Base-by-base conservation (phyloP, 805 yeast species). In the Candida succiphila region DNA sequence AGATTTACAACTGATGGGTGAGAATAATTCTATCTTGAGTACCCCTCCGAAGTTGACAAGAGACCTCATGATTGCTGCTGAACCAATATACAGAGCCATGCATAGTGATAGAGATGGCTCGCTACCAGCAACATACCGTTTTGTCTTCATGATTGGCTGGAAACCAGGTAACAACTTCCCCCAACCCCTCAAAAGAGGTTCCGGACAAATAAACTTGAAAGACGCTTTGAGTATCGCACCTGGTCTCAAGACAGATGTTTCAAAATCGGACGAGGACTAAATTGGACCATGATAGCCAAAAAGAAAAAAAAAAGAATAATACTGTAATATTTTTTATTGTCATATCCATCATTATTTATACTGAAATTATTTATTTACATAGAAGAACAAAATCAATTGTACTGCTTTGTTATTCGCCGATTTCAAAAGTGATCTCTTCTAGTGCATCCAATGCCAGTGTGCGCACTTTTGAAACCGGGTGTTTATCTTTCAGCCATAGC, bases 91-190 rank as follows among this genome's bases (percentile, higher is more conserved):
- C 52, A 65, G 65, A 41, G 61, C 72, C 5, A 60, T 85, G 51
- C 89, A 85, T 51, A 87, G 86, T 2, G 83, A 72, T 38, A 42
- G 60, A 13, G 72, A 62, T 43, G 45, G 56, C 1, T 60, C 74
- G 0, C 51, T 84, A n/a, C 94, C 94, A 1, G 87, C 85, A 8
- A 84, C 94, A 1, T 85, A 72, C 56, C 61, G 85, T 39, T 72
- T 85, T 34, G 72, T 84, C 18, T 80, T 78, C 51, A 78, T 84
- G 86, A 81, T 85, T 49, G 95, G 94, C 3, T 85, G 95, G 95
- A 85, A 82, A 52, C 75, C 78, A 42, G 69, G 83, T 35, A 71
- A 72, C 6, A 50, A 56, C 32, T 85, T 82, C 50, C 86, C 88
- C 3, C 61, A 77, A 49, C 89, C 94, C 2, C 65, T 82, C 38